A percentile compares a stretch with the other conserved stretches of the same genome.
Evolutionary conservation across 176 grass and related monocot species (phyloP).

Genomic region (Phyllostachys edulis): DNA sequence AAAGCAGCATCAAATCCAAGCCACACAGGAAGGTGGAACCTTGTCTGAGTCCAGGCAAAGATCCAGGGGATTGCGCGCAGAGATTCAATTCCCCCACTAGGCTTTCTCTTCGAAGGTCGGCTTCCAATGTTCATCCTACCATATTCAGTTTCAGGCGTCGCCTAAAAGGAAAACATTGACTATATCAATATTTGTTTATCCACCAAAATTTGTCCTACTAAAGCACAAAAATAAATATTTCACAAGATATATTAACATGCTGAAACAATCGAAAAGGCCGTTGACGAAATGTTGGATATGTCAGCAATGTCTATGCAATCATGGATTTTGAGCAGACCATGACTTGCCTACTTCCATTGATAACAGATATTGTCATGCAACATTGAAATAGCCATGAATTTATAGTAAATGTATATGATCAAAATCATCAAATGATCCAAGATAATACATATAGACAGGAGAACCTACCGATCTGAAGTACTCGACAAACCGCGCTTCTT

Average conservation of each 20-base stretch:
- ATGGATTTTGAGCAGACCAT: too few relatives aligned
- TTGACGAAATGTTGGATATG: too few relatives aligned
- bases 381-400: too few relatives aligned
- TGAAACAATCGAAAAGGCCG: too few relatives aligned
- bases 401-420: too few relatives aligned
- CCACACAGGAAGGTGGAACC: conserved; percentile 95
- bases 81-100: conserved; percentile 65
- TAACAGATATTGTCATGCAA: neutral
- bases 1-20: conserved; percentile 77
- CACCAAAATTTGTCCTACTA: neutral
- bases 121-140: conserved; percentile 93
- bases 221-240: too few relatives aligned
- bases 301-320: too few relatives aligned
- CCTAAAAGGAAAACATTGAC: conserved; percentile 28
- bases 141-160: conserved; percentile 76
- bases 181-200: neutral
- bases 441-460: neutral
- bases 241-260: too few relatives aligned
- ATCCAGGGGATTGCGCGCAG: conserved; percentile 97
- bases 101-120: conserved; percentile 75
- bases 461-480: conserved; percentile 73
- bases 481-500: conserved; percentile 67
- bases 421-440: neutral
- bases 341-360: too few relatives aligned
- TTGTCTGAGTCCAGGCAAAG: conserved; percentile 92